Evolutionary conservation across 139 green algal genomes (phyloP), one percentile per base, ranked within the genome.

Genomic region (Chlorella sp.): DNA sequence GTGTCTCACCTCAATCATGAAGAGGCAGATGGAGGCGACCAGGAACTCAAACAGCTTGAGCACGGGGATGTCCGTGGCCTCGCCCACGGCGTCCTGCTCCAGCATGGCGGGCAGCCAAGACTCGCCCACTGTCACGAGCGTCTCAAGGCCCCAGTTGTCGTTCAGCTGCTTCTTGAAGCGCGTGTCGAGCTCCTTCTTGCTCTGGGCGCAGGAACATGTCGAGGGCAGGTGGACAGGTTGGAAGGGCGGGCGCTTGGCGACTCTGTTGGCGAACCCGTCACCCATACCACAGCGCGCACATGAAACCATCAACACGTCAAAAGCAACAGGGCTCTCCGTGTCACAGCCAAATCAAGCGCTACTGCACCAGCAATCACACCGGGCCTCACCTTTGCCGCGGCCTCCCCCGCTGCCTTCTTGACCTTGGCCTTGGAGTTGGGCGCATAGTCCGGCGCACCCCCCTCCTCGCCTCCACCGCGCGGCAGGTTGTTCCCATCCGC

Each of bases 21-120:
- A 92, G 35, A 94, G 81, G 73, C 89, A 92, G 60, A 94, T 80
- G 50, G 82, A 88, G 0, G 89, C 87, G 24, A 88, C 86, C 69
- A 94, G 77, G 77, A 94, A 94, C 82, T 94, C 89, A 79, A 94
- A 94, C 67, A 94, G 84, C 80, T 94, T 94, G 24, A 94, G 80
- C 62, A 92, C 78, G n/a, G 88, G 82, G 27, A 89, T 74, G 35
- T 89, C 80, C 31, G 73, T 82, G 23, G 75, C 83, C 70, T 81
- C 73, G 27, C 73, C 80, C 23, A 59, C 60, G 2, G 67, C 62
- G 35, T 85, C 79, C 61, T 85, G 79, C 31, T 87, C 74, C 4
- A 85, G 64, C 80, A 93, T 82, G 32, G 77, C 79, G 2, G 86
- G 82, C 55, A 92, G 77, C 89, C 89, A 93, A 6, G 77, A 85